Evolutionary conservation across 106 monocot species (phyloP), one percentile per base, ranked within the genome.

Genomic region (Dactylorhiza incarnata): DNA sequence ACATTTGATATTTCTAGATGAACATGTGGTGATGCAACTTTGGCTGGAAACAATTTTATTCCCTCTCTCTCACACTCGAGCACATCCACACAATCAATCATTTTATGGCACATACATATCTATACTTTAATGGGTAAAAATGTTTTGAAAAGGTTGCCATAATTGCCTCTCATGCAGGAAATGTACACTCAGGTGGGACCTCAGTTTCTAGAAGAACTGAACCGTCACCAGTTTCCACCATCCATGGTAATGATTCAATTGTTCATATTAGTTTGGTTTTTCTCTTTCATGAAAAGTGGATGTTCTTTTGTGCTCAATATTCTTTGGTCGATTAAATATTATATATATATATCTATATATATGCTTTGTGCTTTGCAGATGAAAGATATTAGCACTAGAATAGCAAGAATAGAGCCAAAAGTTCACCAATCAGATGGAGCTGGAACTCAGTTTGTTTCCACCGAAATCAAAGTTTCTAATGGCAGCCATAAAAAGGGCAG

Each of bases 151-250:
- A 14, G 14, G 51, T 52, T 52, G 51, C 12, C 19, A 9, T 15
- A n/a, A 17, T 61, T 61, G 44, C 69, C 69, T 69, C 6, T 9
- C 17, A 44, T 69, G 69, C 17, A 99, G 99, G 99, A 92, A 82
- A 90, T 92, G 80, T 99, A 99, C 83, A 80, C 73, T 45, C 89
- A 99, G 24, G 74, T 81, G 74, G 99, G 99, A 72, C 56, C 94
- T 73, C 99, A 99, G 44, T 94, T 99, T 79, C 89, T 80, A 74
- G 99, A 99, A 80, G 99, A 99, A 77, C 80, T 99, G 78, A 89
- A 99, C 68, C 91, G 92, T 49, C 88, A 99, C 51, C 82, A 88
- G 79, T 80, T 99, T 74, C 89, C 99, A 83, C 77, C 88, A 11
- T 78, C 82, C 29, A 91, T 99, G 99, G 99, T 99, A 89, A 77